phyloP scores from a whole-genome alignment of 2,329 filamentous ascomycete genomes.

The Tolypocladium ophioglossoides region DNA sequence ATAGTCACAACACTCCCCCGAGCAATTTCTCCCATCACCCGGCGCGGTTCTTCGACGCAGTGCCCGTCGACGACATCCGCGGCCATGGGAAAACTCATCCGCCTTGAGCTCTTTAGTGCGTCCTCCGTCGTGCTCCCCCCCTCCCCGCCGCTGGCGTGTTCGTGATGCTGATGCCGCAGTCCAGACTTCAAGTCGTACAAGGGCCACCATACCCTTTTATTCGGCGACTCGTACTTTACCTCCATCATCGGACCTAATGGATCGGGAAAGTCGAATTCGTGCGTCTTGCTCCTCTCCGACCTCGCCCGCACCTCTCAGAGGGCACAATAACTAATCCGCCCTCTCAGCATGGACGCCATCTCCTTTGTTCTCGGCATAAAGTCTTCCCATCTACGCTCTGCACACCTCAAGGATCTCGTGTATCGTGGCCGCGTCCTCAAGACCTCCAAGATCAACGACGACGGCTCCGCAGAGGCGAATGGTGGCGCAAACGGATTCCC shows the following conservation, averaged over 20 bases:
- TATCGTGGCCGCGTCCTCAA: slow-evolving; percentile 92
- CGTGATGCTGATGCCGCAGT: slow-evolving; percentile 5
- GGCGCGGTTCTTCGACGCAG: neutral
- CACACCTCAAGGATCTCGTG: slow-evolving; percentile 86
- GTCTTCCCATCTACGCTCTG: slow-evolving; percentile 91
- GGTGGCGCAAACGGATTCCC: slow-evolving; percentile 52
- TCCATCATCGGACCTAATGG: slow-evolving; percentile 99
- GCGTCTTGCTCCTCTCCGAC: slow-evolving; percentile 22
- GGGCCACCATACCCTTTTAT: slow-evolving; percentile 85
- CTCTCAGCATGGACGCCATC: slow-evolving; percentile 86
- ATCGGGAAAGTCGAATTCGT: slow-evolving; percentile 98
- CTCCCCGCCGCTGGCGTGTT: neutral
- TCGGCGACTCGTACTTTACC: slow-evolving; percentile 97
- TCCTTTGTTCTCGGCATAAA: slow-evolving; percentile 98
- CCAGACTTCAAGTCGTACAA: slow-evolving; percentile 99
- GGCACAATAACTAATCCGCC: slow-evolving; percentile 1
- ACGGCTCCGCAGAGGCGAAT: slow-evolving; percentile 62
- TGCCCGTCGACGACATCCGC: slow-evolving; percentile 6
- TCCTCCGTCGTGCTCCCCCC: neutral
- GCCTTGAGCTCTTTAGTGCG: slow-evolving; percentile 84
- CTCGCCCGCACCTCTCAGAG: neutral
- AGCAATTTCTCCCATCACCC: neutral
- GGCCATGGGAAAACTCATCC: slow-evolving; percentile 91
- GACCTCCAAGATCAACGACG: slow-evolving; percentile 84
- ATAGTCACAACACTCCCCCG: neutral